Evolutionary conservation across 768 basidiomycete genomes (phyloP), one percentile per base, ranked within the genome.

Genomic region (Flagelloscypha sp.): DNA sequence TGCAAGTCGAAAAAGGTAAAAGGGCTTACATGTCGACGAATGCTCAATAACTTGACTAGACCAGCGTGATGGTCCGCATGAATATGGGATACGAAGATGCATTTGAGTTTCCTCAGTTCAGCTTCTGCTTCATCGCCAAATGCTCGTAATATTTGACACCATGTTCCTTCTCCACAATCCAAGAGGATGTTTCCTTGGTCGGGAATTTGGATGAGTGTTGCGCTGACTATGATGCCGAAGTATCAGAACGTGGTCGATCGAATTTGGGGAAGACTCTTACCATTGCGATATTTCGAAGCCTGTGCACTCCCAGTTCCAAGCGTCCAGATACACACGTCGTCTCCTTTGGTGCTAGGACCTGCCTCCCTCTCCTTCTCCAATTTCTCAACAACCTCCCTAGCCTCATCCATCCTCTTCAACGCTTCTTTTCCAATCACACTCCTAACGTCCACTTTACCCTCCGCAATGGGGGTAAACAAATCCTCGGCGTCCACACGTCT

Each of bases 51-150:
- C 39, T 77, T 75, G 0, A 79, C 68, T 22, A 93, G 54, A 6
- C 94, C 93, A 25, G 83, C 70, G 51, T 95, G 93, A 55, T 97
- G 94, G 50, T 97, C 94, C 1, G 72, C 93, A 49, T 95, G 94
- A 46, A 84, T 72, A 53, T 98, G 94, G 42, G 85, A 89, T 41
- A 94, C 65, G 54, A 80, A 95, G 24, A 98, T 70, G 50, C 85
- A 78, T 48, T 74, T 81, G 9, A 92, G 55, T 33, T 82, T 63
- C n/a, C 77, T 62, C 34, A 92, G 61, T 7, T 50, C 43, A 1
- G 55, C 39, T 4, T 49, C 48, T 1, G 48, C 41, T 4, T 46
- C 49, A 23, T 70, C 65, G 2, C 90, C 90, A 49, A 80, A 93
- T 31, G 79, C 72, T 3, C 94, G 70, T 3, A 68, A 66, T 3